Evolutionary conservation across 2,329 filamentous ascomycete species (phyloP), one percentile per base, ranked within the genome.

Genomic region (Cercospora berteroae): DNA sequence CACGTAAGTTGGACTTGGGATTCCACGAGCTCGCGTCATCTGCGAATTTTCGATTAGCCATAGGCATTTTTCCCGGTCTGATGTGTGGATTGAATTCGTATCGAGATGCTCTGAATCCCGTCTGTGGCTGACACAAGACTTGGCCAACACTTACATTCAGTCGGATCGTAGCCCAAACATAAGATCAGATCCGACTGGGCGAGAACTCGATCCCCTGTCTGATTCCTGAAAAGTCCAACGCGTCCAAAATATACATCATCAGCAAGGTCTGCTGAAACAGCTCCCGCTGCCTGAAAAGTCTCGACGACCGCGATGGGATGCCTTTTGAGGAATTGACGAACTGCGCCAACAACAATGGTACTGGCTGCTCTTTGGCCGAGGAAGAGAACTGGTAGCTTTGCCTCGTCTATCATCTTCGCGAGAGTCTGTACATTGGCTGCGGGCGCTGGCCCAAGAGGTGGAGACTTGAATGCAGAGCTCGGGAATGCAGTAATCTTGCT

Each of bases 241-340:
- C 82, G 76, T 9, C 82, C 82, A 69, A 79, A 83, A 76, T 83
- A 84, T 8, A 83, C 75, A 57, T 81, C 78, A 42, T 76, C 67
- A 1, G 78, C 77, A 7, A 83, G 76, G 23, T 82, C 80, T 64
- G 80, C 74, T 4, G 81, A 79, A 13, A 84, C 79, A 12, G 81
- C 81, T 7, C 82, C 82, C 1, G 82, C 82, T 1, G 82, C 82
- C 73, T 84, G 82, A 73, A 84, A 84, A 0, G 82, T 84, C 73
- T 84, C 82, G n/a, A 84, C 77, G 1, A 83, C 81, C 1, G 82
- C 81, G 7, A 83, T 77, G 0, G 80, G 80, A 68, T 80, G 77
- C 57, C 78, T 79, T 7, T 73, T 71, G 8, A 83, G 76, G 59
- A 84, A 79, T 0, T 76, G 72, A 9, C 81, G 81, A 9, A 83